Evolutionary conservation across 1,284 basidiomycete species (phyloP), one percentile per base, ranked within the genome.

Genomic region (Ganoderma leucocontextum): DNA sequence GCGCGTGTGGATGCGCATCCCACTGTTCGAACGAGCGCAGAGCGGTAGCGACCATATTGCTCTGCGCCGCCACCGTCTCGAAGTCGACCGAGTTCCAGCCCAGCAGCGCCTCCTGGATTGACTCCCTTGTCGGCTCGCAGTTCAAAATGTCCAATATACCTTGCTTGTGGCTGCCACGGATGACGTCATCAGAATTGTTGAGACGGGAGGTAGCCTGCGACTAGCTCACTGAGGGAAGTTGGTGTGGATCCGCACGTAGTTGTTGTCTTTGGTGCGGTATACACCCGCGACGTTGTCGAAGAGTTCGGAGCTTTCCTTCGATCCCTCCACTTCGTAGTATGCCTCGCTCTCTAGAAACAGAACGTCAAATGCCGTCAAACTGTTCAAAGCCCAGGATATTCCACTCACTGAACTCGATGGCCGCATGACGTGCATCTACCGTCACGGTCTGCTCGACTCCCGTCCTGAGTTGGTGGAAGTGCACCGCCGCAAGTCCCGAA

Each of bases 171-270:
- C 88, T 89, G 41, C 15, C 44, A 29, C 22, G 49, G 8, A 19
- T 10, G 3, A 38, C n/a, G 42, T 22, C 38, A 38, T 42, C 33
- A 55, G 9, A 5, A 29, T 2, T 25, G 8, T 9, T 3, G 38
- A 9, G 17, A 33, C 19, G 15, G 7, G 2, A 13, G 22, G 47
- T 19, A 19, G 42, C 9, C 9, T 10, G 49, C 64, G 44, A 35
- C 13, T 8, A 0, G 75, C 84, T 70, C 76, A 89, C 87, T 90
- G 89, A 42, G 88, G 85, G 73, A 90, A 91, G 71, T 90, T 90
- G 29, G 88, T 89, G 73, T 90, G 89, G 22, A 89, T 83, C 35
- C 89, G 82, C 15, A 90, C 85, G 72, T 80, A 85, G 61, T 81
- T 79, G 60, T 80, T 72, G 64, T 86, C 85, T 68, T 84, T 85